Base-by-base conservation (phyloP, 2,329 filamentous ascomycete species). In the Pseudocercospora pini-densiflorae region DNA sequence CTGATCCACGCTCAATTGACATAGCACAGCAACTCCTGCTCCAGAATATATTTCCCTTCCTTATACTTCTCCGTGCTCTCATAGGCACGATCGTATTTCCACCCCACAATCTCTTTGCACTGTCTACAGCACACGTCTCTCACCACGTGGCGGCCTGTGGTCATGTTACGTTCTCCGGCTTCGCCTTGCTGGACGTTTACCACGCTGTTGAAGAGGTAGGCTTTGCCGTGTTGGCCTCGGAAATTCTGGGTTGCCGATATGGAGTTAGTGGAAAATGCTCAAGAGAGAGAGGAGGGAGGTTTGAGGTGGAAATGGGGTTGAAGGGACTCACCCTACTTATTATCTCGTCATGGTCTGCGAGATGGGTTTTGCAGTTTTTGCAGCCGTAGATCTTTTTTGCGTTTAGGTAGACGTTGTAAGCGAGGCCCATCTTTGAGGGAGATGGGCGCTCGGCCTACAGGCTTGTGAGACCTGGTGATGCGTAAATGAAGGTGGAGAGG, bases 1-100 rank as follows among this genome's bases (percentile, higher is more conserved):
- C 45, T 7, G n/a, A 21, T 7, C 12, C 24, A 27, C 24, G 5
- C 24, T 80, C 74, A 84, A 57, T 78, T 83, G 62, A 97, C 93
- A 72, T 89, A 90, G 80, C 92, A 94, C 45, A 98, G 85, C 70
- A 97, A 81, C 82, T 97, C 94, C 33, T 92, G 92, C 83, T 98
- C 94, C 64, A 99, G 85, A 67, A 99, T 99, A 79, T 92, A 98
- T 82, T 98, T 99, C 63, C 93, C 94, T 85, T 99, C 95, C 84
- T 99, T 99, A 82, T 99, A 99, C 82, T 97, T 97, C 86, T 99
- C 94, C 70, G 86, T 90, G 36, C 84, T 81, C 83, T 99, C 95
- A 79, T 92, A 98, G 1, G 95, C 95, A 83, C 96, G 97, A 81
- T 99, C 95, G 79, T 99, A 99, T 80, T 97, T 98, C 95, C 95